These are phyloP conservation scores for Nitzschia palea DNA, from an alignment of 108 stramenopile species.

Conservation along the genomic window DNA sequence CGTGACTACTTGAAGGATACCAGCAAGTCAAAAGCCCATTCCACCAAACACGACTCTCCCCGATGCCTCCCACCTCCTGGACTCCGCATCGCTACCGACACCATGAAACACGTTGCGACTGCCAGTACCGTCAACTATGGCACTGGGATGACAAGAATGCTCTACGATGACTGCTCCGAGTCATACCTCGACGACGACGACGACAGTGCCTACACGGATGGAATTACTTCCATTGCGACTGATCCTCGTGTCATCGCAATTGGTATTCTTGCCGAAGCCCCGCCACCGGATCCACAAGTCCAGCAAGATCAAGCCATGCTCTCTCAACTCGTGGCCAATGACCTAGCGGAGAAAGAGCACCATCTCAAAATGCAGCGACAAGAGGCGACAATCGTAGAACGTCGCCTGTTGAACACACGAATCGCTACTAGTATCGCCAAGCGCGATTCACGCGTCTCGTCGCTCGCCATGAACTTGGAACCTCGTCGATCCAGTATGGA, in stretches of 20 bases:
- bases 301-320: not conserved
- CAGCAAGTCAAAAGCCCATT: not conserved
- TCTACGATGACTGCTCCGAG: not conserved
- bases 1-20: not conserved
- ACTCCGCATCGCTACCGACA: not conserved
- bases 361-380: constrained; percentile 14
- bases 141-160: not conserved
- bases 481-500: not conserved
- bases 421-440: too few relatives aligned
- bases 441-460: not conserved
- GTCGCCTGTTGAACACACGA: too few relatives aligned
- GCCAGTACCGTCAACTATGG: not conserved
- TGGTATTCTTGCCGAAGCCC: constrained; percentile 3
- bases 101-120: not conserved
- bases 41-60: not conserved
- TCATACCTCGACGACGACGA: not conserved
- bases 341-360: constrained; percentile 21
- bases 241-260: constrained; percentile 7
- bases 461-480: not conserved
- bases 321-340: constrained; percentile 16
- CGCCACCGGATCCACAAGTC: not conserved
- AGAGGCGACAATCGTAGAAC: not conserved
- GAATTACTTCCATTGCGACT: not conserved
- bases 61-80: not conserved
- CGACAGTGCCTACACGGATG: not conserved